These are phyloP conservation scores for Psilocybe cyanescens DNA, from an alignment of 768 basidiomycete species.

Conservation along the genomic window DNA sequence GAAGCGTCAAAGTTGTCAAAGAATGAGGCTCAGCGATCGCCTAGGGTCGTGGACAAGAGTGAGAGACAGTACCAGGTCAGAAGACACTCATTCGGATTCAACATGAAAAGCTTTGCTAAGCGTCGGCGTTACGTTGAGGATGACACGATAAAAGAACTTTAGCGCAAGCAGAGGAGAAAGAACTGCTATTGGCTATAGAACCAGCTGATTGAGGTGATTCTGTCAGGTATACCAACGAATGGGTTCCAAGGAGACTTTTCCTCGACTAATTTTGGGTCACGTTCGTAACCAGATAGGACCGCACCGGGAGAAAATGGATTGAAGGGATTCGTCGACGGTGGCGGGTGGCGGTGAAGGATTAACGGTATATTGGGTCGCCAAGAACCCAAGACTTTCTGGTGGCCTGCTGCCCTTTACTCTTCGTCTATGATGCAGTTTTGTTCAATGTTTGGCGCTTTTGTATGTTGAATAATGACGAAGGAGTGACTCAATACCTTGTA, in stretches of 20 bases:
- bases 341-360: neutral
- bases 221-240: neutral
- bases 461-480: neutral
- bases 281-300: neutral
- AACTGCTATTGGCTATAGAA: neutral
- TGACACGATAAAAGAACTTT: neutral
- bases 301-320: neutral
- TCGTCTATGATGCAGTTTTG: neutral
- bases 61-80: neutral
- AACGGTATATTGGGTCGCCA: slow-evolving; percentile 11
- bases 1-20: neutral
- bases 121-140: slow-evolving; percentile 6
- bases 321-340: neutral
- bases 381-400: slow-evolving; percentile 9
- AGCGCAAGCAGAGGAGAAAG: neutral
- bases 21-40: neutral
- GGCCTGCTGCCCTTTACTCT: neutral
- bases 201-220: neutral
- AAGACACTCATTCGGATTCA: slow-evolving; percentile 21
- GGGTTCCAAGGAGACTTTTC: neutral
- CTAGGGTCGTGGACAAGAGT: neutral
- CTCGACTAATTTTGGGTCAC: neutral
- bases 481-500: neutral
- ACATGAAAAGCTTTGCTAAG: slow-evolving; percentile 7
- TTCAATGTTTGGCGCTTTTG: neutral